These are phyloP conservation scores for Synchytrium microbalum DNA, from an alignment of 371 early-diverging fungal genomes.

Conservation along the genomic window DNA sequence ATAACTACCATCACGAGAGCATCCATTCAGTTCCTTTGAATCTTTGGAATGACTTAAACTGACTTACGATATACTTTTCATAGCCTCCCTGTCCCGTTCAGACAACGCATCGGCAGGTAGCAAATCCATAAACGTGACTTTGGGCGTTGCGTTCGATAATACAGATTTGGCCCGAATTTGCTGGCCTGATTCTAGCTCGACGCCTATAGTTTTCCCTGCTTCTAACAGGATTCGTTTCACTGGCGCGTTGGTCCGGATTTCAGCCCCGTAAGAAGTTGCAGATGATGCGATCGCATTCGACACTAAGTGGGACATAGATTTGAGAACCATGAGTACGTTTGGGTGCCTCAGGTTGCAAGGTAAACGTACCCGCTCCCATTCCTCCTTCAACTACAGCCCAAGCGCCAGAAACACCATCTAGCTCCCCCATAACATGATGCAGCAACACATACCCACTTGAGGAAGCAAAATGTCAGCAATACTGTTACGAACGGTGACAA, in stretches of 20 bases:
- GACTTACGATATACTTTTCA: not conserved
- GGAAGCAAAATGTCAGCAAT: no score
- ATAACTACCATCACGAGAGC: no score
- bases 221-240: not conserved
- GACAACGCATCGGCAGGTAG: not conserved
- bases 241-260: slow-evolving; percentile 1
- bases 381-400: not conserved
- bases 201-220: not conserved
- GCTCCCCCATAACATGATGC: slow-evolving; percentile 7
- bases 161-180: not conserved
- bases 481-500: no score
- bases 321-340: no score
- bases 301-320: no score
- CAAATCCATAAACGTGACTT: slow-evolving; percentile 1
- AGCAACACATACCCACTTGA: not conserved
- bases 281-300: slow-evolving; percentile 2
- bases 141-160: slow-evolving; percentile 1
- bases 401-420: not conserved
- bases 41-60: no score
- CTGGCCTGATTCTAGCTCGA: not conserved
- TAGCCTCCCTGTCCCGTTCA: not conserved
- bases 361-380: no score
- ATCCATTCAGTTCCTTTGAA: no score
- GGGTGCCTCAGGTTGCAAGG: no score
- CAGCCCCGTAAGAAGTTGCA: not conserved